A percentile compares a stretch with the other conserved stretches of the same genome.
Evolutionary conservation across 2,329 filamentous ascomycete genomes (phyloP).

Genomic region (Fusarium ramigenum): DNA sequence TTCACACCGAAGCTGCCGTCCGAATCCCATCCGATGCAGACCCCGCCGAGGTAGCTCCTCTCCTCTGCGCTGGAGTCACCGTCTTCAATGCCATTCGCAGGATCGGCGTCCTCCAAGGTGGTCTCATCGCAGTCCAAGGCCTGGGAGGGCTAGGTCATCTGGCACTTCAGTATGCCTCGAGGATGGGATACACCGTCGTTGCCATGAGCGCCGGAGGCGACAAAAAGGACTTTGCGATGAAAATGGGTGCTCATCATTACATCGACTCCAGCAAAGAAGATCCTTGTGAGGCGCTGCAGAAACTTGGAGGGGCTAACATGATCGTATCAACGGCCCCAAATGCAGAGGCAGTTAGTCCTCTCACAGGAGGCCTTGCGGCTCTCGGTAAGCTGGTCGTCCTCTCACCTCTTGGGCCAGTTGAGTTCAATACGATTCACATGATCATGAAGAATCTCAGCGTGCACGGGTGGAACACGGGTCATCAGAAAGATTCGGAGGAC

Average conservation of each 20-base stretch:
- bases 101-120: constrained; percentile 60
- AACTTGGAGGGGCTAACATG: constrained; percentile 68
- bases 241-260: constrained; percentile 55
- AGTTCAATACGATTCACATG: constrained; percentile 54
- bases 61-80: constrained; percentile 74
- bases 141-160: constrained; percentile 80
- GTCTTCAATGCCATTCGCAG: constrained; percentile 69
- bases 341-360: constrained; percentile 59
- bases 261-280: constrained; percentile 63
- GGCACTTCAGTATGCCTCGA: constrained; percentile 77
- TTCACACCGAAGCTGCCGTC: constrained; percentile 69
- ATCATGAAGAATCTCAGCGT: constrained; percentile 65
- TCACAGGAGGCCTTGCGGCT: constrained; percentile 63
- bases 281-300: constrained; percentile 56
- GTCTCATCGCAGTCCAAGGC: constrained; percentile 68
- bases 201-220: constrained; percentile 71
- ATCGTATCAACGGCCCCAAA: constrained; percentile 72
- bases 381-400: constrained; percentile 66
- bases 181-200: constrained; percentile 79
- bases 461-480: constrained; percentile 70
- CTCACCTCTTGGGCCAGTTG: constrained; percentile 57
- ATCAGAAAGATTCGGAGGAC: constrained; percentile 70
- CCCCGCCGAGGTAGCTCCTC: constrained; percentile 62
- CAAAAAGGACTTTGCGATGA: constrained; percentile 72
- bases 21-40: constrained; percentile 61